Conservation (phyloP, 2,329 filamentous ascomycete genomes). For the Sporothrix phasma region DNA sequence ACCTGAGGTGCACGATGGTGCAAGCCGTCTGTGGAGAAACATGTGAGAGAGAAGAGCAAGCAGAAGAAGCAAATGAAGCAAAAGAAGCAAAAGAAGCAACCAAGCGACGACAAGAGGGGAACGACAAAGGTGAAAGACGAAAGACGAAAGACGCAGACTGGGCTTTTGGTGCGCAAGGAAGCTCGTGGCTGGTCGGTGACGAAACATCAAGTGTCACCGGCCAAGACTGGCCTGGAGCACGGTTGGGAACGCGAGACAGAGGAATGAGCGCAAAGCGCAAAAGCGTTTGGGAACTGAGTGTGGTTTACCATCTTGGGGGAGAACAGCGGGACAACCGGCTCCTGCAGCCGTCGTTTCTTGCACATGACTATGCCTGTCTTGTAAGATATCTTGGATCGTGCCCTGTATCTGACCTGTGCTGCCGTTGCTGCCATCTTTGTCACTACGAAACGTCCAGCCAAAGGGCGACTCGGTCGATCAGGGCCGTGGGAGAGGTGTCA, state of each 20-base stretch:
- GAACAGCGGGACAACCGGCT: neutral
- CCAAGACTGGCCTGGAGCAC: conserved; percentile 9
- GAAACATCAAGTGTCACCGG: conserved; percentile 14
- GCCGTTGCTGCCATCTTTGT: neutral
- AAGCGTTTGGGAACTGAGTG: neutral
- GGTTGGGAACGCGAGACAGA: conserved; percentile 6
- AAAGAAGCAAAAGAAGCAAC: neutral
- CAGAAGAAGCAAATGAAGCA: neutral
- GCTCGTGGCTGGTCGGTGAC: conserved; percentile 13
- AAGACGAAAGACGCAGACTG: neutral
- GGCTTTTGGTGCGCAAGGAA: conserved; percentile 10
- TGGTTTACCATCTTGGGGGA: no score
- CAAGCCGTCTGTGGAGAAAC: neutral
- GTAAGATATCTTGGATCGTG: neutral
- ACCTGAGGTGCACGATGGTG: neutral
- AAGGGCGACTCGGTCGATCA: neutral
- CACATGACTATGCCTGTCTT: neutral
- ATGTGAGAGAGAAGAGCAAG: conserved; percentile 18
- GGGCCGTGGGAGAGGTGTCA: neutral
- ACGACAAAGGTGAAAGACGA: neutral
- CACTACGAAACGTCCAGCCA: neutral
- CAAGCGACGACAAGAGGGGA: neutral
- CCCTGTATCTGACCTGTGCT: neutral
- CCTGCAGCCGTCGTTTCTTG: neutral
- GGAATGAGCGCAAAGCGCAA: neutral